Base-by-base conservation (phyloP, 345 rosid genomes). In the Kandelia obovata region DNA sequence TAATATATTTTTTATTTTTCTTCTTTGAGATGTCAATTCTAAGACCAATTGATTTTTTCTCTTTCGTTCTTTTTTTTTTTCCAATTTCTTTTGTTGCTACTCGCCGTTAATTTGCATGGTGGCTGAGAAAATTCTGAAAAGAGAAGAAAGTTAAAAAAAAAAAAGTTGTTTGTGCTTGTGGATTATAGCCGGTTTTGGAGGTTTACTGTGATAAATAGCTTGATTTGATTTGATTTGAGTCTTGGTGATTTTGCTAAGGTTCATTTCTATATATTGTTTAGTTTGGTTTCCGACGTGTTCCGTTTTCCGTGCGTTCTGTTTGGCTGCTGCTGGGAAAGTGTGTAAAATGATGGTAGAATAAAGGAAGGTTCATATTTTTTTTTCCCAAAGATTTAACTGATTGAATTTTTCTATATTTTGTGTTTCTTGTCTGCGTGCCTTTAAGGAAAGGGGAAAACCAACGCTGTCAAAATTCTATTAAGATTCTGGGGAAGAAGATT, bases 291-390 rank as follows among this genome's bases (percentile, higher is more conserved):
- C 0, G 5, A 15, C 19, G 49, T 43, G 19, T 43, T 43, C 17
- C 19, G 5, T 11, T 43, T 15, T 3, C 49, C 19, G 49, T 43
- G 16, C 49, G 49, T 43, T 43, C 52, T 62, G 59, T 51, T 60
- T 62, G 52, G 53, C 56, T 31, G 46, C 56, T 31, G 57, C 32
- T 61, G 32, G 23, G 60, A 58, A 57, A 62, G 47, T 63, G 49
- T 17, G 62, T 25, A 5, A n/a, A 28, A 43, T 43, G 49, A 43
- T 55, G 51, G 27, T 21, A 26, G 26, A 47, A 1, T 37, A 47
- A 37, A 10, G 64, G 34, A 47, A 37, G 6, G n/a, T 27, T 25
- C 20, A 23, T 59, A 20, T 43, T 15, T 43, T 43, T 2, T 10
- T 7, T 1, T 7, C 1, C 9, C 37, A 7, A 34, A 43, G 5